phyloP scores from a whole-genome alignment of 345 rosid species.

The Mangifera indica region DNA sequence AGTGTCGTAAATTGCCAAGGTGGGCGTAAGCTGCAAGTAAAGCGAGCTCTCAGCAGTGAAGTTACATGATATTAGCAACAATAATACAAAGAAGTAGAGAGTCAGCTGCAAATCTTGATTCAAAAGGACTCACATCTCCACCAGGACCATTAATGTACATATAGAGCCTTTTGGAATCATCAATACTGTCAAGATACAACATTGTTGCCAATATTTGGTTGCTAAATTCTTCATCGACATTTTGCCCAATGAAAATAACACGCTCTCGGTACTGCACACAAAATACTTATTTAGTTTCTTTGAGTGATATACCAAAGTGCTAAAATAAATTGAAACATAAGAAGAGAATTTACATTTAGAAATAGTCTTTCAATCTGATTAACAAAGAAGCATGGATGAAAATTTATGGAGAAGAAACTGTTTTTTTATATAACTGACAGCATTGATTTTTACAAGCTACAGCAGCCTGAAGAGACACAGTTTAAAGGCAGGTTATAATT shows the following conservation, averaged over 20 bases:
- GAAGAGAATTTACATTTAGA: too few relatives aligned
- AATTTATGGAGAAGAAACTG: not conserved
- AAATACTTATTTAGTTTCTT: conserved; percentile 21
- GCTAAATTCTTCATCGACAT: conserved; percentile 79
- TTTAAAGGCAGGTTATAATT: not conserved
- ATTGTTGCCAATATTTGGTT: conserved; percentile 86
- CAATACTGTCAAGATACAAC: conserved; percentile 86
- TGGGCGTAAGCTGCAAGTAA: conserved; percentile 31
- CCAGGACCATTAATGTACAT: conserved; percentile 80
- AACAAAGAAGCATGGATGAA: not conserved
- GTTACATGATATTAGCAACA: conserved; percentile 1
- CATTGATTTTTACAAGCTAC: not conserved
- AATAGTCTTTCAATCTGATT: too few relatives aligned
- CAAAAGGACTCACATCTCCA: conserved; percentile 68
- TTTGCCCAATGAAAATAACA: conserved; percentile 72
- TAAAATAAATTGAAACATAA: not conserved
- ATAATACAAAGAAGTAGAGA: not conserved
- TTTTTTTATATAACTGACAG: not conserved
- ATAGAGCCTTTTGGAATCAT: conserved; percentile 62
- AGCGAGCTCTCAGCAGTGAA: conserved; percentile 11
- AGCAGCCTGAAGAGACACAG: not conserved
- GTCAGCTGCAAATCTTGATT: conserved; percentile 10
- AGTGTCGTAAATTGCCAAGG: conserved; percentile 79
- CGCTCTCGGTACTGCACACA: conserved; percentile 85
- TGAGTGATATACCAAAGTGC: not conserved